Evolutionary conservation across 208 protist genomes (phyloP), one percentile per base, ranked within the genome.

Genomic region (Naegleria fowleri): DNA sequence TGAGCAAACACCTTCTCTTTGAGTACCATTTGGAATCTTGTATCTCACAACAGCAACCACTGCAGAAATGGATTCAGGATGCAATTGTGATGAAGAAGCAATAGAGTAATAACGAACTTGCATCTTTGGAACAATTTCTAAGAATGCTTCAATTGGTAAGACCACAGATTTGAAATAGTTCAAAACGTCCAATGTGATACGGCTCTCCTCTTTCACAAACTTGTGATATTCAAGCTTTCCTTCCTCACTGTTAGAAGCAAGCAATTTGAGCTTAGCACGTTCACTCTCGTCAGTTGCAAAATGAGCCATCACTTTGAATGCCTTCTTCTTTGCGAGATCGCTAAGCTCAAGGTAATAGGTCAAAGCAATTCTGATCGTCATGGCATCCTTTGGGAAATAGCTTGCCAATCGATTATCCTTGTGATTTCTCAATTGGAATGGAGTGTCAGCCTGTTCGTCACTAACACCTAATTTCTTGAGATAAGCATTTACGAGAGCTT

Each of bases 51-150:
- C 92, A 13, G 95, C 97, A 19, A 97, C 95, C 9, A 96, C 97
- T 39, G 97, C 96, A 67, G 94, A 92, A 36, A 99, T 92, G 4
- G 79, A 91, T 39, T 94, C 94, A 25, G 95, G 95, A 88, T 96
- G 94, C 36, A 91, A 93, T 84, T 97, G 94, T 9, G 94, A 91
- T 83, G 98, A 97, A 16, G 96, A 98, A 13, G 97, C 97, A 91
- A 99, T 98, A 38, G 98, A 99, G 94, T 98, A 99, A 94, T 98
- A 99, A 19, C 98, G 95, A 40, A 96, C 96, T 75, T 96, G 93
- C 76, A 98, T 95, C 40, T 95, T 96, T 33, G 98, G 97, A 94
- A 99, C 97, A 76, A 98, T 93, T 94, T 98, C 97, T 25, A 98
- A 91, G 91, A 98, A 97, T 91, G 96, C 93, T 29, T 90, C 84